Percentiles rank a stretch among this genome's conserved stretches.
These are phyloP conservation scores for Raffaelea ambrosiae DNA, from an alignment of 2,329 filamentous ascomycete species.

Conservation along the genomic window DNA sequence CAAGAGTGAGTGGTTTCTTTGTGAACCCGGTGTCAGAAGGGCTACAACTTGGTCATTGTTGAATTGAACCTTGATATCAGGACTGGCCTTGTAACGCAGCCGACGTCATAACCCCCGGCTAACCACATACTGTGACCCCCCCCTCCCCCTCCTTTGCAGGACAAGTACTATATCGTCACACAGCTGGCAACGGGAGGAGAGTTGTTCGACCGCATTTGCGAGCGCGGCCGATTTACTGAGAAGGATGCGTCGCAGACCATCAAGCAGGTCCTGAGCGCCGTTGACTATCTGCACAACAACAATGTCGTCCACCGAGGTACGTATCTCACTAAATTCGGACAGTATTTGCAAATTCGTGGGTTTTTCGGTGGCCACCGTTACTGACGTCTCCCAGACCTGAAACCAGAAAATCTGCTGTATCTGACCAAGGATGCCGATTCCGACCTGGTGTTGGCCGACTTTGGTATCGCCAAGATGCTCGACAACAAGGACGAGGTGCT, in stretches of 20 bases:
- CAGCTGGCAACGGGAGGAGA: constrained; percentile 93
- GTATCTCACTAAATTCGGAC: not conserved
- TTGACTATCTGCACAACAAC: constrained; percentile 88
- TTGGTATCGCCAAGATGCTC: constrained; percentile 97
- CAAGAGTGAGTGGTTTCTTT: constrained; percentile 54
- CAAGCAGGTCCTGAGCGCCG: constrained; percentile 83
- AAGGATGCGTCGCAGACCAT: constrained; percentile 97
- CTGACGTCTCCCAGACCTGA: constrained; percentile 59
- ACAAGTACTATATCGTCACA: constrained; percentile 99
- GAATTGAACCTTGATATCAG: too few species aligned
- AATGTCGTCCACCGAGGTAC: constrained; percentile 92
- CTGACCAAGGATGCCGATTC: constrained; percentile 70
- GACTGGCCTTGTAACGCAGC: too few species aligned
- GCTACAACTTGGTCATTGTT: too few species aligned
- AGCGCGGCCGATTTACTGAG: constrained; percentile 96
- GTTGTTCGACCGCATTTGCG: constrained; percentile 95
- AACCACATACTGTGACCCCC: not conserved
- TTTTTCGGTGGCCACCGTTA: too few species aligned
- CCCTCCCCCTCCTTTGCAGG: constrained; percentile 40
- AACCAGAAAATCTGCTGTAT: constrained; percentile 96
- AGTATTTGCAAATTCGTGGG: not conserved
- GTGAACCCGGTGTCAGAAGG: not conserved
- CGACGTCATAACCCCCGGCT: too few species aligned
- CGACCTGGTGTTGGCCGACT: constrained; percentile 87
- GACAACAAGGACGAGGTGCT: constrained; percentile 84